These are phyloP conservation scores for Trichothecium sympodiale DNA, from an alignment of 2,329 filamentous ascomycete genomes.

Conservation along the genomic window DNA sequence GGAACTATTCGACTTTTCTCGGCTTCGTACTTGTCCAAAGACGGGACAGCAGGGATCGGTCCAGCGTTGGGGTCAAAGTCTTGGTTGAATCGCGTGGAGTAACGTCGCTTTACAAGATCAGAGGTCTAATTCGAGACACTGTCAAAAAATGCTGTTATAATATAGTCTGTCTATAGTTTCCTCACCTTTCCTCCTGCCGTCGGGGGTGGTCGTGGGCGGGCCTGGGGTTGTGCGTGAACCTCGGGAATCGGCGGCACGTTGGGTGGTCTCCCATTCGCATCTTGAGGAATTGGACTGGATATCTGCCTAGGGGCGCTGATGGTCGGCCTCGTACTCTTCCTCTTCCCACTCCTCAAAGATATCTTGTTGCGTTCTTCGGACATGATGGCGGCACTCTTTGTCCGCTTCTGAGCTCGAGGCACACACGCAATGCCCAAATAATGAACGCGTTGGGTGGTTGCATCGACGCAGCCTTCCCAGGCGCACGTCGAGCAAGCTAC, in stretches of 20 bases:
- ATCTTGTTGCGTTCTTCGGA: conserved; percentile 52
- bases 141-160: background rate
- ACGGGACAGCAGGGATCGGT: conserved; percentile 60
- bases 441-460: background rate
- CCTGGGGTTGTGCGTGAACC: conserved; percentile 17
- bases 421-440: too few relatives aligned
- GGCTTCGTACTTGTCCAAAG: conserved; percentile 46
- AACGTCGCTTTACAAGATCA: conserved; percentile 87
- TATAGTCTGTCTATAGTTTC: background rate
- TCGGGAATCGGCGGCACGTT: conserved; percentile 9
- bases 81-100: conserved; percentile 85
- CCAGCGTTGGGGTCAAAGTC: conserved; percentile 60
- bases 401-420: background rate
- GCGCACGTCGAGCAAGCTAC: background rate
- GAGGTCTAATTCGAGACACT: conserved; percentile 36
- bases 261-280: conserved; percentile 18
- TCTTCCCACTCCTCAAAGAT: conserved; percentile 52
- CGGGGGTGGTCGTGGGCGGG: conserved; percentile 35
- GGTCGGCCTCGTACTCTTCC: conserved; percentile 43
- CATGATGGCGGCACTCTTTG: conserved; percentile 27
- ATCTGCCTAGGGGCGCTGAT: conserved; percentile 55
- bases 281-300: conserved; percentile 46
- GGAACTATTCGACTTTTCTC: conserved; percentile 41
- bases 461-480: background rate
- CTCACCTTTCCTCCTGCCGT: conserved; percentile 44